A percentile compares a stretch with the other conserved stretches of the same genome.
These are phyloP conservation scores for Penicillium arizonense DNA, from an alignment of 495 filamentous ascomycete genomes.

Conservation along the genomic window DNA sequence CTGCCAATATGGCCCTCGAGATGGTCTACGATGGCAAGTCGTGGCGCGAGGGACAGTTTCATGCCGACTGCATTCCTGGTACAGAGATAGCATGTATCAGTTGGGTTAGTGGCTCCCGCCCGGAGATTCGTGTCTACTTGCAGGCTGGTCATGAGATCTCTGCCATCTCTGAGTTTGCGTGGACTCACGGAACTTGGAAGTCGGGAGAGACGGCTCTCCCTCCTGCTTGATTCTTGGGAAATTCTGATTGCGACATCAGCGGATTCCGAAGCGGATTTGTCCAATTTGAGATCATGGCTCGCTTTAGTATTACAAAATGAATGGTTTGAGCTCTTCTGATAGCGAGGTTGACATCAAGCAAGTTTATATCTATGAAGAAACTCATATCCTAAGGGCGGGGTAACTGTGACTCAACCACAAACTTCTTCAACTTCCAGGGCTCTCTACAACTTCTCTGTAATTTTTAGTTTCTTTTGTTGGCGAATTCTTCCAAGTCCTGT, in stretches of 20 bases:
- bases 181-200: conserved; percentile 5
- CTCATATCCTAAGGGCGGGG: background rate
- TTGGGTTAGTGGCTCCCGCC: conserved; percentile 8
- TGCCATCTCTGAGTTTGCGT: conserved; percentile 15
- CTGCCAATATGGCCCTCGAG: conserved; percentile 1
- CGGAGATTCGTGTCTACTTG: conserved; percentile 15
- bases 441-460: background rate
- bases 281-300: too few species aligned
- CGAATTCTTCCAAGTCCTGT: too few species aligned
- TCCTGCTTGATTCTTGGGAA: conserved; percentile 7
- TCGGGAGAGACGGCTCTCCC: conserved; percentile 11
- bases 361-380: too few species aligned
- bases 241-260: too few species aligned
- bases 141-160: conserved; percentile 16
- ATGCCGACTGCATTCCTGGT: conserved; percentile 10
- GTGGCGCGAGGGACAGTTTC: conserved; percentile 6
- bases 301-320: too few species aligned
- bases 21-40: conserved; percentile 7
- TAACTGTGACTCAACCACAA: background rate
- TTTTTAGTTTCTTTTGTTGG: too few species aligned
- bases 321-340: too few species aligned
- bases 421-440: background rate
- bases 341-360: too few species aligned
- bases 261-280: too few species aligned
- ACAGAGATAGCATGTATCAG: conserved; percentile 10